These are phyloP conservation scores for Micractinium conductrix DNA, from an alignment of 139 green algal genomes.

Conservation along the genomic window DNA sequence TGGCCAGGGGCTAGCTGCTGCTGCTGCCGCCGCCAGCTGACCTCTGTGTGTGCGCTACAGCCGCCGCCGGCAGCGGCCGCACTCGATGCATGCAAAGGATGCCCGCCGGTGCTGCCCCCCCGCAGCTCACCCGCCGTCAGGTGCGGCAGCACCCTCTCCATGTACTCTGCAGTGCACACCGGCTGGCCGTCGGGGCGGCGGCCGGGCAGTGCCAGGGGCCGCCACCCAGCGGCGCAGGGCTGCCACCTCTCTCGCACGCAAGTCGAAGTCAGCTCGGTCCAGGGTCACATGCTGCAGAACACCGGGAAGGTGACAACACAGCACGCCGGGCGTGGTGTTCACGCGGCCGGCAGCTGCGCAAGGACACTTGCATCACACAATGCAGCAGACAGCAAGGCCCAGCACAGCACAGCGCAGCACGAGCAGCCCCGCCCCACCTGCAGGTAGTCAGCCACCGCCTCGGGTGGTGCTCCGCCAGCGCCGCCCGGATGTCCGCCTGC, in stretches of 20 bases:
- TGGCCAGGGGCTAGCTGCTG: too few species aligned
- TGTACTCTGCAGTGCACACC: slow-evolving; percentile 6
- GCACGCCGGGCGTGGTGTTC: too few species aligned
- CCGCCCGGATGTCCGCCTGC: slow-evolving; percentile 52
- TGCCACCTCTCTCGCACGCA: slow-evolving; percentile 5
- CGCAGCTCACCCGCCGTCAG: slow-evolving; percentile 9
- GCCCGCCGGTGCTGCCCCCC: too few species aligned
- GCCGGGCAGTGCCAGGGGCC: slow-evolving; percentile 37
- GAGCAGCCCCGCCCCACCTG: neutral
- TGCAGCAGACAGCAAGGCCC: neutral
- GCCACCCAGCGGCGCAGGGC: slow-evolving; percentile 38
- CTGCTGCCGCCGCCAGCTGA: too few species aligned
- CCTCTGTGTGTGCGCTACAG: too few species aligned
- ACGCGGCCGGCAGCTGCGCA: neutral
- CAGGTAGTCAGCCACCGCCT: slow-evolving; percentile 57
- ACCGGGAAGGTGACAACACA: neutral
- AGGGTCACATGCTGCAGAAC: neutral
- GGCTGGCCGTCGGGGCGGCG: neutral
- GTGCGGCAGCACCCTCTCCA: neutral
- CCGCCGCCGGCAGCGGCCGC: too few species aligned
- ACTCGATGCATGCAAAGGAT: too few species aligned
- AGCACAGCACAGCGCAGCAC: neutral
- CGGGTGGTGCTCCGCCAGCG: slow-evolving; percentile 52
- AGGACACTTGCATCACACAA: neutral
- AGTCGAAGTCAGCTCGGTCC: neutral